A percentile compares a stretch with the other conserved stretches of the same genome.
Conservation (phyloP, 495 filamentous ascomycete species). For the Oidiodendron maius region DNA sequence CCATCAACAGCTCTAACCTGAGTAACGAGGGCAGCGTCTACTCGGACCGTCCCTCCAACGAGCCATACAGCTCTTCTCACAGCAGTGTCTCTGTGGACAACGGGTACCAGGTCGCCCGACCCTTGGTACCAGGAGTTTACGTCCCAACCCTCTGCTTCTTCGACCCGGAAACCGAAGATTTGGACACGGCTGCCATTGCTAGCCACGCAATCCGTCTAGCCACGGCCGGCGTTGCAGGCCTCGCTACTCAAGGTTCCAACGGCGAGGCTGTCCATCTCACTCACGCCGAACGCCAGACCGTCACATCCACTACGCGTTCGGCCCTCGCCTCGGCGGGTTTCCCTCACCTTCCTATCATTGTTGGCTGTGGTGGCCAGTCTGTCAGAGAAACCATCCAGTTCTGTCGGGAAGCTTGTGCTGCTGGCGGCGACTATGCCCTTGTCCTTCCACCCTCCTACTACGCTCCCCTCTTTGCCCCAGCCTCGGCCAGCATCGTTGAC, state of each 20-base stretch:
- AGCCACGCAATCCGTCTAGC: conserved; percentile 82
- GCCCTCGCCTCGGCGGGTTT: conserved; percentile 63
- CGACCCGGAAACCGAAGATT: conserved; percentile 67
- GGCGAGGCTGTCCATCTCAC: conserved; percentile 82
- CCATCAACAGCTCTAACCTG: conserved; percentile 22
- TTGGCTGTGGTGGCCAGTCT: conserved; percentile 77
- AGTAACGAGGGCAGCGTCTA: conserved; percentile 30
- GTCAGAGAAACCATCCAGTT: conserved; percentile 80
- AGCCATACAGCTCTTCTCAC: conserved; percentile 34
- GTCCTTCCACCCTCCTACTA: conserved; percentile 87
- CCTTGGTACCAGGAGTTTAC: conserved; percentile 75
- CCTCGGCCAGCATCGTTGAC: conserved; percentile 50
- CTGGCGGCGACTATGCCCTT: conserved; percentile 80
- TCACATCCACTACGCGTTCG: conserved; percentile 69
- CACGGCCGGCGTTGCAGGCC: conserved; percentile 67
- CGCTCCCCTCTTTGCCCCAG: conserved; percentile 64
- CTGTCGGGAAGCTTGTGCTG: conserved; percentile 65
- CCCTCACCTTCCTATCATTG: conserved; percentile 67
- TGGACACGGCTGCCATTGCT: conserved; percentile 60
- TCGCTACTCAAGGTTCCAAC: conserved; percentile 85
- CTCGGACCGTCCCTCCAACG: conserved; percentile 32
- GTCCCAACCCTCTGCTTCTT: conserved; percentile 88
- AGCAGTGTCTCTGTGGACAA: conserved; percentile 34
- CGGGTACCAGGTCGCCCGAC: conserved; percentile 33
- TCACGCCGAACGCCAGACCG: conserved; percentile 58